Evolutionary conservation across 177 flowering plant genomes (phyloP), one percentile per base, ranked within the genome.

Genomic region (Telopea speciosissima): DNA sequence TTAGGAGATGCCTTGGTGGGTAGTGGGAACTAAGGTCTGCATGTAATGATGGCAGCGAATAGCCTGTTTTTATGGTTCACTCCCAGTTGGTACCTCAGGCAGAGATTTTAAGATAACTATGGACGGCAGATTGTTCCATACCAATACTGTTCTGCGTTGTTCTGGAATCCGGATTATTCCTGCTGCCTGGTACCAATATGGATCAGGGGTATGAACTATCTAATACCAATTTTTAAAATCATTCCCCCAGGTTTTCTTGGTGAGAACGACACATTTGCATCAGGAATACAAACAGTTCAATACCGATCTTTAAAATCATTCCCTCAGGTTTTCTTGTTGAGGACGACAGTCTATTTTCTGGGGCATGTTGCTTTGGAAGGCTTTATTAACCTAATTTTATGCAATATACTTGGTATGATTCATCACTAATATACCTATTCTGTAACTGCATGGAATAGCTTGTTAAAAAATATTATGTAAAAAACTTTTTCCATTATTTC

Each of bases 401-500:
- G 19, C 54, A 58, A 21, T n/a, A 58, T 23, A 49, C 21, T 59
- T 61, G 1, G 63, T 25, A 61, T 24, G 63, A 1, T 61, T 61
- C 26, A 24, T 24, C 26, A 61, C 63, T 23, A 60, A 24, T 8
- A 4, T 36, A 8, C 54, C 61, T 3, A 13, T 58, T n/a, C 14
- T 3, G 23, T 8, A 66, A 62, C 33, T 60, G 58, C 62, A 49
- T 62, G n/a, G 63, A 67, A 54, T 58, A 62, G 21, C 64, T 62
- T 59, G 65, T 45, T 40, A 66, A 25, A 66, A 60, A 69, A 72
- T 71, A 36, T 72, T 72, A 73, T 80, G 79, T 79, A 66, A 83
- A 76, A 82, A 73, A 66, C 65, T 58, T 70, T 72, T 78, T 75
- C 70, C 80, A 26, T 83, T 75, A 79, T 75, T 89, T 80, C 93